Evolutionary conservation across 192 early-diverging fungal genomes (phyloP).

Genomic region (Linnemannia hyalina): DNA sequence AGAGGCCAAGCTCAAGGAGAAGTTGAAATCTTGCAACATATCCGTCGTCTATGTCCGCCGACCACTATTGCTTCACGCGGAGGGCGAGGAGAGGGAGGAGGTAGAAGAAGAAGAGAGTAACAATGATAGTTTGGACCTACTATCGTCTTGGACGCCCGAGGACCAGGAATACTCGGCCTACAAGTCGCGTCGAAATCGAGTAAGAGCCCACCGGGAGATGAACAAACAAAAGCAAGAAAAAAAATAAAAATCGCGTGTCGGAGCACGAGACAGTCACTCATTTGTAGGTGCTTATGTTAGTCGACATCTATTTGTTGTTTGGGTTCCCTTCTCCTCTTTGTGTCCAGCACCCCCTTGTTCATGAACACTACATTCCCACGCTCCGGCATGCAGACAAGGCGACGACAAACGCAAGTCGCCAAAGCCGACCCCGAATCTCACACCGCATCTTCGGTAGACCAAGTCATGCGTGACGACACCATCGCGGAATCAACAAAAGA

Average conservation of each 20-base stretch:
- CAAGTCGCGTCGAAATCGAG: not conserved
- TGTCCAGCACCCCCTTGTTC: not conserved
- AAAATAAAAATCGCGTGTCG: not conserved
- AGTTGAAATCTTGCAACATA: not conserved
- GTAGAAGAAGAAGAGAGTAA: not conserved
- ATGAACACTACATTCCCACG: not conserved
- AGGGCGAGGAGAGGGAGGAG: not conserved
- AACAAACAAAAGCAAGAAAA: not conserved
- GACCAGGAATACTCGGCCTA: not conserved
- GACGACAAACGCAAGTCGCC: conserved; percentile 1
- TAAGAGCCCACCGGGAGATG: not conserved
- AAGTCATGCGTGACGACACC: not conserved
- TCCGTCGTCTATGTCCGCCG: not conserved
- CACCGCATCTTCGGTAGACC: not conserved
- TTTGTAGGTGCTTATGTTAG: not conserved
- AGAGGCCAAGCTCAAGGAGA: not conserved
- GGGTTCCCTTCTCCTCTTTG: not conserved
- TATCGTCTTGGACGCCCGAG: not conserved
- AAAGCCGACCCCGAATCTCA: not conserved
- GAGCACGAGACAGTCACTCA: not conserved
- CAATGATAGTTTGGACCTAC: not conserved
- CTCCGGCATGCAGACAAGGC: conserved; percentile 22
- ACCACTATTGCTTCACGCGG: not conserved
- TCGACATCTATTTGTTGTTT: not conserved
- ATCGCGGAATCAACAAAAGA: not conserved